Evolutionary conservation across 2,329 filamentous ascomycete species (phyloP), one percentile per base, ranked within the genome.

Genomic region (Sclerotinia subarctica): DNA sequence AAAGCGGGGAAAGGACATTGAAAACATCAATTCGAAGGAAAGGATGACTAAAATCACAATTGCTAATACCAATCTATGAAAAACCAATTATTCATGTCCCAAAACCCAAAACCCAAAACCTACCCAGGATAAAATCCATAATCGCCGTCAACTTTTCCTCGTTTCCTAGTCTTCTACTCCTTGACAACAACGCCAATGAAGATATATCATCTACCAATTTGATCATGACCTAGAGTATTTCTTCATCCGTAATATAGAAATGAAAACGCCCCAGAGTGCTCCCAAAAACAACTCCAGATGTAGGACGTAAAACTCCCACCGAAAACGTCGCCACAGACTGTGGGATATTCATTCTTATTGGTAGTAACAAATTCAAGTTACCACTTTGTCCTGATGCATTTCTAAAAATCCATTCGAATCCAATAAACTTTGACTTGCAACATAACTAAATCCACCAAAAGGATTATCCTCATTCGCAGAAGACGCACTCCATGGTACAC

Each of bases 371-470:
- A 62, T 46, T 46, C 38, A 69, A 46, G 46, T 62, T 2, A 35
- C 52, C 64, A 71, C 70, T 17, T 58, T 67, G 53, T 68, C 71
- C 15, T 70, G 67, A 53, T 58, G 24, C 69, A 72, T 70, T 3
- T 60, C 71, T 24, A 59, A 38, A 58, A 75, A 73, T 8, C 73
- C 74, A 70, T 73, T 69, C 3, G 70, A 70, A 62, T 78, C 74
- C 53, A 78, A 72, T 64, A 78, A 66, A 58, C 76, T 78, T 59
- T 73, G 71, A 68, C 76, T 77, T 32, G 76, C 77, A 17, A 78
- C 76, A 71, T 75, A 78, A 66, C 76, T 77, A 53, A 78, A 78
- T 8, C 77, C 77, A 13, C 76, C 76, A 69, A 78, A 78, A 2
- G 75, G 75, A 68, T 78, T 74, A 19, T 74, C 73, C 10, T 69